A percentile compares a stretch with the other conserved stretches of the same genome.
Evolutionary conservation across 305 asterid species (phyloP).

Genomic region (Solanum aculeatissimum): DNA sequence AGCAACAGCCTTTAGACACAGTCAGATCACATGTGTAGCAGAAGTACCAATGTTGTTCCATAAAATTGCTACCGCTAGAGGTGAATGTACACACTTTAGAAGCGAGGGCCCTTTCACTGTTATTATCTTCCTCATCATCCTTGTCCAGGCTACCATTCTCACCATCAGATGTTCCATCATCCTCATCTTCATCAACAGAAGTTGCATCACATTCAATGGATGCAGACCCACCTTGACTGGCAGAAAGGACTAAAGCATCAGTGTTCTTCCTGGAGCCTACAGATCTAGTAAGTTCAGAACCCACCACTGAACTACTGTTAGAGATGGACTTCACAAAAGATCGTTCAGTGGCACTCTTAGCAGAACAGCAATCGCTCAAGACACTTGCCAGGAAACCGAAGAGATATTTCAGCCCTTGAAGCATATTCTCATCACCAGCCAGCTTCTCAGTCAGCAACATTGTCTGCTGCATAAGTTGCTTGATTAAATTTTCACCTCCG

Average conservation of each 20-base stretch:
- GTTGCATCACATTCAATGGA: constrained; percentile 91
- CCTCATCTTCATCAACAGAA: constrained; percentile 96
- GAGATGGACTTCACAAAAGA: constrained; percentile 44
- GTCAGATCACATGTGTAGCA: constrained; percentile 98
- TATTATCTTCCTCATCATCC: constrained; percentile 91
- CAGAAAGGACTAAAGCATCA: constrained; percentile 59
- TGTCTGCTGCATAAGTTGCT: constrained; percentile 59
- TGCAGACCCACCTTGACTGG: constrained; percentile 60
- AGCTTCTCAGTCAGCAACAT: constrained; percentile 63
- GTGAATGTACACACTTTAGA: constrained; percentile 97
- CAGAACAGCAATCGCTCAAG: constrained; percentile 57
- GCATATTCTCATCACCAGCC: constrained; percentile 57
- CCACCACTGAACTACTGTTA: constrained; percentile 47
- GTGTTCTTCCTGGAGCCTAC: constrained; percentile 63
- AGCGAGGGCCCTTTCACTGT: constrained; percentile 86
- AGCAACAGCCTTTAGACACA: constrained; percentile 97
- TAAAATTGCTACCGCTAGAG: constrained; percentile 98
- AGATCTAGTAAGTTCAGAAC: constrained; percentile 47
- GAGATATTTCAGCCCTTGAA: constrained; percentile 78
- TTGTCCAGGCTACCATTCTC: constrained; percentile 92
- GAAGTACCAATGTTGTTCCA: constrained; percentile 99
- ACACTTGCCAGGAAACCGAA: constrained; percentile 58
- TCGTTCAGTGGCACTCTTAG: constrained; percentile 34
- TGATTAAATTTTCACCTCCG: constrained; percentile 55
- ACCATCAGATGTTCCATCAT: constrained; percentile 99